phyloP scores from a whole-genome alignment of 495 filamentous ascomycete species.

The Xylaria cubensis region DNA sequence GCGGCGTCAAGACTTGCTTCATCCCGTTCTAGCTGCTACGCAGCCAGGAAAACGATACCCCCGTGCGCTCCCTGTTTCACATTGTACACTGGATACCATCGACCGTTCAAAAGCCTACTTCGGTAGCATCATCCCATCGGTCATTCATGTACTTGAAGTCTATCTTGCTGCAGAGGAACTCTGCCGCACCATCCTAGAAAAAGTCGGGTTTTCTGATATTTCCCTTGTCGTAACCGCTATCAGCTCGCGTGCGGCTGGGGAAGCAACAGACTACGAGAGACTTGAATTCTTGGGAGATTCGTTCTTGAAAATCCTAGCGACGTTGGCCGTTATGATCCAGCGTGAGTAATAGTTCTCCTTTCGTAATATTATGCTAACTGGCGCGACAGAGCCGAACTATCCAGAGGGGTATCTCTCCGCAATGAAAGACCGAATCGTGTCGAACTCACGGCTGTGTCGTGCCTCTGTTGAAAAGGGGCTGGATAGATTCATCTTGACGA shows the following conservation, averaged over 20 bases:
- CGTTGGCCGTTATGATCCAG: constrained; percentile 69
- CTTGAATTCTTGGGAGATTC: constrained; percentile 90
- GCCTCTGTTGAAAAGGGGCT: constrained; percentile 69
- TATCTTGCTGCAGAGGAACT: constrained; percentile 69
- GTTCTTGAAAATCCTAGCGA: constrained; percentile 79
- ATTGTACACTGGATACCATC: constrained; percentile 57
- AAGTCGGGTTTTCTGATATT: constrained; percentile 60
- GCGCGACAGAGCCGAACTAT: constrained; percentile 62
- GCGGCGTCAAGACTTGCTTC: constrained; percentile 67
- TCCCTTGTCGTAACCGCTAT: constrained; percentile 75
- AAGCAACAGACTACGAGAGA: constrained; percentile 76
- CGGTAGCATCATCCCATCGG: constrained; percentile 75
- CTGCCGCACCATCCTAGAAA: constrained; percentile 63
- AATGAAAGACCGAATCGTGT: constrained; percentile 71
- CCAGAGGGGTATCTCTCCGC: constrained; percentile 80
- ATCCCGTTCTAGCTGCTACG: constrained; percentile 36
- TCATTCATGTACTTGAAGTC: constrained; percentile 72
- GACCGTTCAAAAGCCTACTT: constrained; percentile 68
- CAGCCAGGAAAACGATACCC: constrained; percentile 40
- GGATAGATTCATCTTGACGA: constrained; percentile 75
- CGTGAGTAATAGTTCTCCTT: constrained; percentile 37
- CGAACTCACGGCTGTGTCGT: constrained; percentile 71
- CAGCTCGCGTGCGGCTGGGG: constrained; percentile 66
- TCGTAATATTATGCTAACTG: constrained; percentile 3
- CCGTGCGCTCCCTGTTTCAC: constrained; percentile 41